These are phyloP conservation scores for Boletus sp. DNA, from an alignment of 768 basidiomycete genomes.

Conservation along the genomic window DNA sequence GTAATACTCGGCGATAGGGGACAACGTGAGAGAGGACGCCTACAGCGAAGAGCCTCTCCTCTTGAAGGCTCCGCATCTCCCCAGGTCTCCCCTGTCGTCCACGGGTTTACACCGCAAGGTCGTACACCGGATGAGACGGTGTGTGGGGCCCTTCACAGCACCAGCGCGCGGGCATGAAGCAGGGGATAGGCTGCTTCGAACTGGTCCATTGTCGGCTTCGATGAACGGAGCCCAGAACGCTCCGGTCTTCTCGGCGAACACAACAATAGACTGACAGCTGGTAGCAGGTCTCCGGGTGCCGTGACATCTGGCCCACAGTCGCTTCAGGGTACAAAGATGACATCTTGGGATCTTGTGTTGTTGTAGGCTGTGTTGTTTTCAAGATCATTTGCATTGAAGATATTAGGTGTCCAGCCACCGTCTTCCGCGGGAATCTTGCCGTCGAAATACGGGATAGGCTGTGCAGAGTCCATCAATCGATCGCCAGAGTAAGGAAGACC, in stretches of 20 bases:
- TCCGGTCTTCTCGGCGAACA: slow-evolving; percentile 44
- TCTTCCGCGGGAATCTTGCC: slow-evolving; percentile 34
- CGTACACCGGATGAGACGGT: slow-evolving; percentile 39
- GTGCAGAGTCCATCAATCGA: slow-evolving; percentile 36
- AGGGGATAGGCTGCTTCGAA: slow-evolving; percentile 36
- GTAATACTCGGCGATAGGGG: slow-evolving; percentile 37
- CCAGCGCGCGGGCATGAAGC: slow-evolving; percentile 39
- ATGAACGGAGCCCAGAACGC: slow-evolving; percentile 36
- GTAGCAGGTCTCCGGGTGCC: slow-evolving; percentile 41
- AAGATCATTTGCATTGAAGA: slow-evolving; percentile 29
- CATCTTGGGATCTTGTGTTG: slow-evolving; percentile 30
- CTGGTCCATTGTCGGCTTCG: slow-evolving; percentile 33
- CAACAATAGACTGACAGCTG: slow-evolving; percentile 39
- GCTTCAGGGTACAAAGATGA: slow-evolving; percentile 40
- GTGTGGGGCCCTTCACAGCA: slow-evolving; percentile 38
- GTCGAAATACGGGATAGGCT: slow-evolving; percentile 36
- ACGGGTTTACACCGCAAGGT: slow-evolving; percentile 19
- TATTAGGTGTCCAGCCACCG: slow-evolving; percentile 36
- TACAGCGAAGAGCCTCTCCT: slow-evolving; percentile 37
- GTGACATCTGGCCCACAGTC: slow-evolving; percentile 48
- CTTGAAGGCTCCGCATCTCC: slow-evolving; percentile 29
- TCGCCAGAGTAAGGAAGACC: slow-evolving; percentile 35
- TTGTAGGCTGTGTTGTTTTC: slow-evolving; percentile 32
- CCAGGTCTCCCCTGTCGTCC: slow-evolving; percentile 11
- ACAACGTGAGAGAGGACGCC: slow-evolving; percentile 37